These are phyloP conservation scores for Calonectria leucothoes DNA, from an alignment of 2,329 filamentous ascomycete genomes.

Conservation along the genomic window DNA sequence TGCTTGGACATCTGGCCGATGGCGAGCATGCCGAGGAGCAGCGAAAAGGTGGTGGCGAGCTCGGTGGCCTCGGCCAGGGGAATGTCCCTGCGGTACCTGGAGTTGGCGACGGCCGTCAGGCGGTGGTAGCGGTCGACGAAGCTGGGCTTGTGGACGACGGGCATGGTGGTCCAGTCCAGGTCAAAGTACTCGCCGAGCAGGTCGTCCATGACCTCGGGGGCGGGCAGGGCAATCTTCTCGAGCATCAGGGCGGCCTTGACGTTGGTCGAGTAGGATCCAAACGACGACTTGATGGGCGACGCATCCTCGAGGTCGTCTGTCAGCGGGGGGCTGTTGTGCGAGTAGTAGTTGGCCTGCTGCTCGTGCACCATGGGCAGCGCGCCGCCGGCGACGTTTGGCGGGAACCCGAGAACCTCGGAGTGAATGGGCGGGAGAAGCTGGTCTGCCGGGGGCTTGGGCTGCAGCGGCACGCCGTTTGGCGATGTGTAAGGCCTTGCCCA, in stretches of 20 bases:
- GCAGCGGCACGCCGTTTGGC: slow-evolving; percentile 29
- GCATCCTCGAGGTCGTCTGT: slow-evolving; percentile 43
- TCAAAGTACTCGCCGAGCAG: slow-evolving; percentile 39
- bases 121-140: slow-evolving; percentile 42
- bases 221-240: slow-evolving; percentile 40
- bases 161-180: slow-evolving; percentile 40
- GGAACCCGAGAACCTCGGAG: slow-evolving; percentile 31
- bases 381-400: slow-evolving; percentile 23
- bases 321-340: slow-evolving; percentile 38
- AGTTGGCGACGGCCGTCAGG: slow-evolving; percentile 42
- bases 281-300: slow-evolving; percentile 34
- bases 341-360: slow-evolving; percentile 29
- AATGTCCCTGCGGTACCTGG: slow-evolving; percentile 42
- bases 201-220: slow-evolving; percentile 42
- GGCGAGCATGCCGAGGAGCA: slow-evolving; percentile 41
- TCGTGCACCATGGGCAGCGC: slow-evolving; percentile 34
- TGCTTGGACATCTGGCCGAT: slow-evolving; percentile 37
- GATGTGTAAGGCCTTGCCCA: slow-evolving; percentile 37
- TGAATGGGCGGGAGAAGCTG: slow-evolving; percentile 37
- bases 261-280: slow-evolving; percentile 44
- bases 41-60: slow-evolving; percentile 38
- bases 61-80: slow-evolving; percentile 41
- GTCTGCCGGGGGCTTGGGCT: slow-evolving; percentile 30
- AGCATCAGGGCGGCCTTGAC: slow-evolving; percentile 41
- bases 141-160: slow-evolving; percentile 36